Percentiles rank a stretch among this genome's conserved stretches.
These are phyloP conservation scores for Saccharomyces hybrid DNA, from an alignment of 1,139 yeast genomes.

Conservation along the genomic window DNA sequence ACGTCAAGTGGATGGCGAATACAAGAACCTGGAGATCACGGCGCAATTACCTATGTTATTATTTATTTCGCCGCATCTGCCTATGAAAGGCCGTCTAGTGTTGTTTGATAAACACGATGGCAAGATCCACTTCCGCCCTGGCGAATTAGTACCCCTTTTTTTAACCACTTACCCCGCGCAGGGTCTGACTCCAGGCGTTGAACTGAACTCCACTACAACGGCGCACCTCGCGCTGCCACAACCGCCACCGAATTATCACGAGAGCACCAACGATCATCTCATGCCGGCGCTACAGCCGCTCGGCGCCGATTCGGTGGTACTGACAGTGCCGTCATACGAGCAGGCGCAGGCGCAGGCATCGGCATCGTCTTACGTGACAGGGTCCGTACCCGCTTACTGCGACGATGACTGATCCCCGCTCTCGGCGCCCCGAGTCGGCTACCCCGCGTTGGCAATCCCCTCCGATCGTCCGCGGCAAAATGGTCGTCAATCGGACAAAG, in stretches of 20 bases:
- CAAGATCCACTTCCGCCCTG: slow-evolving; percentile 42
- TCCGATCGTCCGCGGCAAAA: not conserved
- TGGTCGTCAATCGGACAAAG: not conserved
- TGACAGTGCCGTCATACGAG: slow-evolving; percentile 1
- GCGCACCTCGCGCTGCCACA: not conserved
- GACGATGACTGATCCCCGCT: not conserved
- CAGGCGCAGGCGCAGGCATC: not conserved
- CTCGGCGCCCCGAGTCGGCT: slow-evolving; percentile 1
- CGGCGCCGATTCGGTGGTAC: not conserved
- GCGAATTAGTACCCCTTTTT: slow-evolving; percentile 24
- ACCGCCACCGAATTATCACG: slow-evolving; percentile 21
- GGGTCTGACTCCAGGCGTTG: slow-evolving; percentile 1
- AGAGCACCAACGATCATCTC: slow-evolving; percentile 12
- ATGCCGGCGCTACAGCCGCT: slow-evolving; percentile 6
- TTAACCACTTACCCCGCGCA: not conserved
- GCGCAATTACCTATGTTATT: slow-evolving; percentile 58
- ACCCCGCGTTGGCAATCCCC: not conserved
- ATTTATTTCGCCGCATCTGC: slow-evolving; percentile 50
- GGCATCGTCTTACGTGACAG: not conserved
- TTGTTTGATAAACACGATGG: slow-evolving; percentile 42
- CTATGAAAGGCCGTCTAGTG: slow-evolving; percentile 45
- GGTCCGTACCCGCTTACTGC: not conserved
- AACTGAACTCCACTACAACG: slow-evolving; percentile 3
- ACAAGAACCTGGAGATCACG: slow-evolving; percentile 22
- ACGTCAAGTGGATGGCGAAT: slow-evolving; percentile 8